Base-by-base conservation (phyloP, 2,329 filamentous ascomycete species). In the Talaromyces marneffei region DNA sequence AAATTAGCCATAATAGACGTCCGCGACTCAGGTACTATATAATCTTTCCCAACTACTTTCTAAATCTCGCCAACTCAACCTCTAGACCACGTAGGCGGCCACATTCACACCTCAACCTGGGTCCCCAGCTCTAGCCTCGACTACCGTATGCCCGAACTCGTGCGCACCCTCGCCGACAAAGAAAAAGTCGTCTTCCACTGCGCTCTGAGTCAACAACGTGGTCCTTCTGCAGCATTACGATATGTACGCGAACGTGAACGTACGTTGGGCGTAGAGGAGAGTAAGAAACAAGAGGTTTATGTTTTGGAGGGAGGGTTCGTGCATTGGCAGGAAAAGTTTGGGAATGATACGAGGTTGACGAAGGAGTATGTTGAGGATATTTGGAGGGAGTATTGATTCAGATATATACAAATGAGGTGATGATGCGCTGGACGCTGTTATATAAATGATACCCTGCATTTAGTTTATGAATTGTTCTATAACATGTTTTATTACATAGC, bases 171-270 rank as follows among this genome's bases (percentile, higher is more conserved):
- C 53, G 80, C 85, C 66, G 86, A 88, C 71, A 92, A 91, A 74
- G 85, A 94, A 60, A 88, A 83, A 10, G 91, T 99, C 14, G 85
- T 99, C 1, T 99, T 99, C 75, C 94, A 99, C 78, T 99, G 94
- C 76, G 89, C 90, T 18, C 80, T 97, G 60, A 93, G 89, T 67
- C 94, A 97, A 79, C 89, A 96, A 77, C 83, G 94, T 0, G 94
- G 94, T 0, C 94, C 94, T 0, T 84, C 84, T 56, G 92, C 93
- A 3, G 94, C 94, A 3, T 77, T 96, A 67, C 82, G 83, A 69
- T 97, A 97, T 74, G 72, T 71, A 0, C 71, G 77, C 4, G 89
- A 92, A 77, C 81, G 86, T 52, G 85, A 88, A 66, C 78, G 82
- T 58, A 63, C 81, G 64, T 69, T 80, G 33, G 78, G 77, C 4